A percentile compares a stretch with the other conserved stretches of the same genome.
These are phyloP conservation scores for Keithomyces neogunnii DNA, from an alignment of 2,329 filamentous ascomycete species.

Conservation along the genomic window DNA sequence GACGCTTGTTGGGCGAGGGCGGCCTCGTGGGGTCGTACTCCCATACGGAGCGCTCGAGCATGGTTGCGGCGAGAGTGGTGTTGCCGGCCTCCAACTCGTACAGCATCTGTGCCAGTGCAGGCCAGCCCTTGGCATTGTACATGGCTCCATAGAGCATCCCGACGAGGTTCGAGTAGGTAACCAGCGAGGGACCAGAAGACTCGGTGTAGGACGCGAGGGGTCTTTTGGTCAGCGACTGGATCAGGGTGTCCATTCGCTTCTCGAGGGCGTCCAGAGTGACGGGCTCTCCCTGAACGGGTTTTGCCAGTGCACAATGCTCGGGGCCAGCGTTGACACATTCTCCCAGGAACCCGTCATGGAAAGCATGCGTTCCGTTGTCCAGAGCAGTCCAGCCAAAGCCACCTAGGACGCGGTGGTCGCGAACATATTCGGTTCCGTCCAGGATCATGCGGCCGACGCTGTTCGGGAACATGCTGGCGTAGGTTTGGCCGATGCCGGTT, in stretches of 20 bases:
- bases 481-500: slow-evolving; percentile 43
- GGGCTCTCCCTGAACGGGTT: slow-evolving; percentile 14
- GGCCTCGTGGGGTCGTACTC: slow-evolving; percentile 31
- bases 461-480: slow-evolving; percentile 40
- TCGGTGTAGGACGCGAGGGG: slow-evolving; percentile 30
- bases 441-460: slow-evolving; percentile 39
- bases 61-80: slow-evolving; percentile 29
- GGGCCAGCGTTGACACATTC: slow-evolving; percentile 41
- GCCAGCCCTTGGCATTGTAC: slow-evolving; percentile 36
- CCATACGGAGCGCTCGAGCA: slow-evolving; percentile 31
- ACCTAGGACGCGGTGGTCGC: slow-evolving; percentile 34
- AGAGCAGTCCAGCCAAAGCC: slow-evolving; percentile 38
- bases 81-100: slow-evolving; percentile 36
- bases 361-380: slow-evolving; percentile 40
- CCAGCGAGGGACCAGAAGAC: slow-evolving; percentile 30
- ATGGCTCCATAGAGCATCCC: slow-evolving; percentile 29
- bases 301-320: slow-evolving; percentile 35
- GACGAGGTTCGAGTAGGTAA: slow-evolving; percentile 37
- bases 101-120: slow-evolving; percentile 30
- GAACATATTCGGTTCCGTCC: slow-evolving; percentile 39
- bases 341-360: slow-evolving; percentile 40
- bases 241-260: slow-evolving; percentile 28
- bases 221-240: slow-evolving; percentile 27
- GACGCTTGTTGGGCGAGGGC: slow-evolving; percentile 16
- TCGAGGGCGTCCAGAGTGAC: slow-evolving; percentile 29